A percentile compares a stretch with the other conserved stretches of the same genome.
These are phyloP conservation scores for Scortechinia acanthostroma DNA, from an alignment of 2,329 filamentous ascomycete genomes.

Conservation along the genomic window DNA sequence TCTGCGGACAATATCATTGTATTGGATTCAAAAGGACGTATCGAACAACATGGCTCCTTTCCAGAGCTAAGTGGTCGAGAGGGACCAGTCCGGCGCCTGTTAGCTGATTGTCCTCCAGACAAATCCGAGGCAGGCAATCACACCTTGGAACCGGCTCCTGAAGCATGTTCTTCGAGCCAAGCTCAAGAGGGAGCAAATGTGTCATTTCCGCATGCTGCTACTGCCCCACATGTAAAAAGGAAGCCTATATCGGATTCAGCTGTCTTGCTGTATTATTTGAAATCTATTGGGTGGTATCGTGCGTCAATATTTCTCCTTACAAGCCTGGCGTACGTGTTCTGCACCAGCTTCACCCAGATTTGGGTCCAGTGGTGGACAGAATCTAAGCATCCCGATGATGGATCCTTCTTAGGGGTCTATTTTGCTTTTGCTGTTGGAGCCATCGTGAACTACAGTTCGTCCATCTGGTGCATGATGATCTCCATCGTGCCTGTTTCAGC, in stretches of 20 bases:
- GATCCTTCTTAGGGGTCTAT: slow-evolving; percentile 5
- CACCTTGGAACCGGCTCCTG: not conserved
- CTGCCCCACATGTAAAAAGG: slow-evolving; percentile 3
- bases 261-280: slow-evolving; percentile 5
- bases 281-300: slow-evolving; percentile 5
- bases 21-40: not conserved
- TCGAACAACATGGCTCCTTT: not conserved
- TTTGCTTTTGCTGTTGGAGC: not conserved
- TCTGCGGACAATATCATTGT: slow-evolving; percentile 3
- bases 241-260: slow-evolving; percentile 5
- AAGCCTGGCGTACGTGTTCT: not conserved
- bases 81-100: too few species aligned
- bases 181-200: slow-evolving; percentile 3
- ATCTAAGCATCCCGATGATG: slow-evolving; percentile 5
- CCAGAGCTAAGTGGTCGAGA: not conserved
- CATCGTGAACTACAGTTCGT: not conserved
- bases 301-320: too few species aligned
- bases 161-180: not conserved
- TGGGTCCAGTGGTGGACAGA: slow-evolving; percentile 9
- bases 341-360: not conserved
- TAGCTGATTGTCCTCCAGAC: too few species aligned
- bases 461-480: slow-evolving; percentile 12
- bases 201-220: slow-evolving; percentile 3
- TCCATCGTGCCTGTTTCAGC: slow-evolving; percentile 12
- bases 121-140: too few species aligned